Percentiles rank a stretch among this genome's conserved stretches.
These are phyloP conservation scores for Komagataella populi DNA, from an alignment of 805 yeast genomes.

Conservation along the genomic window DNA sequence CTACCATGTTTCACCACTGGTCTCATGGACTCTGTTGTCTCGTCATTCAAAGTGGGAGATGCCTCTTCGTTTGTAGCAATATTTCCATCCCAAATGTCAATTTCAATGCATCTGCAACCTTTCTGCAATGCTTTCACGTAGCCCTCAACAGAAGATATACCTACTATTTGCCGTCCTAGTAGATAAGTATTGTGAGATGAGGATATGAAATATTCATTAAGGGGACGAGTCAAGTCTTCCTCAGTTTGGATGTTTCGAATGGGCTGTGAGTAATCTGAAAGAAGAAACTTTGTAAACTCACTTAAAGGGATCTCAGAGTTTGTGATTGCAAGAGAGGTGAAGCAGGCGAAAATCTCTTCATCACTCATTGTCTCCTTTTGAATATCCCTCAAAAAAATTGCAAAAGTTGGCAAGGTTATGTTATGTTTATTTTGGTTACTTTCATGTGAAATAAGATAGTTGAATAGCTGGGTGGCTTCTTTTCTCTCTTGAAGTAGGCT, in stretches of 20 bases:
- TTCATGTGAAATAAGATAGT: conserved; percentile 3
- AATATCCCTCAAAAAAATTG: conserved; percentile 26
- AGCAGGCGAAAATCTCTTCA: conserved; percentile 22
- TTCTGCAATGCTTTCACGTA: conserved; percentile 77
- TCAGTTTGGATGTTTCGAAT: conserved; percentile 5
- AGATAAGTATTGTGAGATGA: conserved; percentile 93
- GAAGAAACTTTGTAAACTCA: conserved; percentile 14
- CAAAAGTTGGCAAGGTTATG: conserved; percentile 19
- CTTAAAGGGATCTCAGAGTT: conserved; percentile 4
- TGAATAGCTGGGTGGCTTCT: conserved; percentile 46
- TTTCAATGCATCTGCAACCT: conserved; percentile 91
- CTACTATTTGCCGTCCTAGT: conserved; percentile 78
- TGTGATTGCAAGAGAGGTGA: conserved; percentile 9
- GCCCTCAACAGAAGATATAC: conserved; percentile 79
- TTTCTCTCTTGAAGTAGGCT: conserved; percentile 46
- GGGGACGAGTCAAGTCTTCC: conserved; percentile 44
- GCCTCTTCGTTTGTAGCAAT: neutral
- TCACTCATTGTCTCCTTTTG: conserved; percentile 32
- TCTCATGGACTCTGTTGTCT: conserved; percentile 23
- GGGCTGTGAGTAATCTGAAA: conserved; percentile 18
- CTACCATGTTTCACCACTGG: conserved; percentile 90
- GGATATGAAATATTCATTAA: conserved; percentile 79
- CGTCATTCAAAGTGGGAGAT: conserved; percentile 13
- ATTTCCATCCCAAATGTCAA: conserved; percentile 84
- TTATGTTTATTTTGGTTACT: conserved; percentile 3